Base-by-base conservation (phyloP, 495 filamentous ascomycete genomes). In the Neurospora africana region DNA sequence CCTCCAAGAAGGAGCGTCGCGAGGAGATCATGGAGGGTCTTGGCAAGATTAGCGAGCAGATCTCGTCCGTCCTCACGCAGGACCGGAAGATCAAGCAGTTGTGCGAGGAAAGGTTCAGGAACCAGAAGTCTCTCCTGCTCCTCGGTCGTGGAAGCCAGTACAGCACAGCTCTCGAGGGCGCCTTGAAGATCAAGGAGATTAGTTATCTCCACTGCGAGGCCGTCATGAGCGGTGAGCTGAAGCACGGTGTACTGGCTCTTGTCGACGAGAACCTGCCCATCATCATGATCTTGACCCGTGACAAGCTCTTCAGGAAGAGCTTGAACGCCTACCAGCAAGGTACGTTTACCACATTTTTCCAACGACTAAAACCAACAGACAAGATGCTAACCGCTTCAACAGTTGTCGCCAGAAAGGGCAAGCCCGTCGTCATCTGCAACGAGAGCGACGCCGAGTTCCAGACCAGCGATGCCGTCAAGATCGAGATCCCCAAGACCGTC, bases 171-270 rank as follows among this genome's bases (percentile, higher is more conserved):
- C 90, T 99, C 53, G 95, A 99, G 85, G 95, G 95, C 88, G 95
- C 95, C 68, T 87, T 99, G 41, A 99, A 99, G 86, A 99, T 99
- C 80, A 99, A 99, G 88, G 95, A 99, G 84, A 99, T 99, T 75
- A 98, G 95, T 65, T 99, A 99, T 81, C 91, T 99, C 69, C 95
- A 99, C 81, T 99, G 95, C 81, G 95, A 99, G 85, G 95, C 95
- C 78, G 95, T 99, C 82, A 99, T 99, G 95, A 98, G 95, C 72
- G 95, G 95, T 80, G 95, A 99, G 84, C 84, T 99, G 75, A 99
- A 99, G 86, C 95, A 99, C 81, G 95, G 95, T 85, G 95, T 99
- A 71, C 86, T 99, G 78, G 95, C 95, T 67, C 87, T 99, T 72
- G 95, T 99, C 61, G 95, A 99, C 78, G 95, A 98, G 87, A 93